Base-by-base conservation (phyloP, 768 basidiomycete genomes). In the Exsudoporus frostii region DNA sequence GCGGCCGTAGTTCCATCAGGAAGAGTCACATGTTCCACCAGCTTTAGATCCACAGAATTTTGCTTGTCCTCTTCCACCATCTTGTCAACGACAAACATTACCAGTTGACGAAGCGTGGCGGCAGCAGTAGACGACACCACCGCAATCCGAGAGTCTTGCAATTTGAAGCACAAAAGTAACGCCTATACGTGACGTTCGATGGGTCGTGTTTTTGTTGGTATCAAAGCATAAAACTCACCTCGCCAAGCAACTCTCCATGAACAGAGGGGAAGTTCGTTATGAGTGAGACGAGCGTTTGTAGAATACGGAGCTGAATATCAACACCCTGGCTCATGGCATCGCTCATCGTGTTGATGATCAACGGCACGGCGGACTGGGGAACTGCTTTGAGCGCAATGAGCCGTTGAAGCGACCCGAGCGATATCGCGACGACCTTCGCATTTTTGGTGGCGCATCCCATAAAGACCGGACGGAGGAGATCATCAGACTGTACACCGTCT, bases 21-120 rank as follows among this genome's bases (percentile, higher is more conserved):
- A 14, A 92, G 79, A 1, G 68, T 67, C 1, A 83, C 77, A 14
- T 80, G 74, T n/a, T 48, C 59, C n/a, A 70, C 44, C 5, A 53
- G 22, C 4, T 45, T 45, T 11, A 54, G 38, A 34, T 65, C 57
- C 14, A 51, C 30, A 7, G 47, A 56, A 20, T 77, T 79, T 15
- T 68, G 69, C 5, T 75, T 73, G 66, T 93, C 90, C 65, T 94
- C 91, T 17, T 82, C 78, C 1, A 86, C 82, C 70, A 98, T 90
- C 66, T 96, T 94, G 72, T 99, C 97, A 40, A 98, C 90, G 17
- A 98, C 86, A 59, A 98, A 91, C 95, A 99, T 98, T 41, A 98
- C 92, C 2, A 98, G 79, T 66, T 98, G 96, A 3, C 95, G 86
- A 5, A 98, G 80, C 0, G 95, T 98, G 0, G 97, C 97, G 3